Percentiles rank a stretch among this genome's conserved stretches.
phyloP scores from a whole-genome alignment of 2,329 filamentous ascomycete species.

The Catunica adiposa region DNA sequence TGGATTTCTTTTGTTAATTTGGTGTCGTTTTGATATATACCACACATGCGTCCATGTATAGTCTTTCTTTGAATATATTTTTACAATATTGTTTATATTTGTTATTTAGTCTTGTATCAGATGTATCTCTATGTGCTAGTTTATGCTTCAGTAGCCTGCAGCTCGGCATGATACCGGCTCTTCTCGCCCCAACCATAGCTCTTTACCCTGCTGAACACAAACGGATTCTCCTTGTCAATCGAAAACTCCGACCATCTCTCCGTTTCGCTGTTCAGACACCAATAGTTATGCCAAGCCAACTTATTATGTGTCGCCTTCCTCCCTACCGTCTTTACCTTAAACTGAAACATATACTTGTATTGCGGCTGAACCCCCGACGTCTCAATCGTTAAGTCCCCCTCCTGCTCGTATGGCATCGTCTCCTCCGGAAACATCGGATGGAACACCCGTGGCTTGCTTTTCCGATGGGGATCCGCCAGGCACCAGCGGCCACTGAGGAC shows the following conservation, averaged over 20 bases:
- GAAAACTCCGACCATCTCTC: constrained; percentile 80
- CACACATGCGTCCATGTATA: not conserved
- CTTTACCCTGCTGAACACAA: constrained; percentile 49
- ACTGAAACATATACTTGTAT: constrained; percentile 72
- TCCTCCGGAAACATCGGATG: not conserved
- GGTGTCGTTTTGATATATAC: not conserved
- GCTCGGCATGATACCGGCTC: not conserved
- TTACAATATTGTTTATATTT: not conserved
- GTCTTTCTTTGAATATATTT: not conserved
- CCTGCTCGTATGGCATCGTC: constrained; percentile 26
- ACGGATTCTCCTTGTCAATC: constrained; percentile 46
- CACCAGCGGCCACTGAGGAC: constrained; percentile 44
- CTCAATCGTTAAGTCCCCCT: constrained; percentile 64
- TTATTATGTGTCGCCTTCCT: constrained; percentile 63
- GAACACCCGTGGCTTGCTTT: constrained; percentile 21
- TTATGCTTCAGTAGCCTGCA: not conserved
- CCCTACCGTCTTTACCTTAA: constrained; percentile 50
- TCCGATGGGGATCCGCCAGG: constrained; percentile 20
- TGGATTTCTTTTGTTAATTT: not conserved
- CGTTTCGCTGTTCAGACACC: constrained; percentile 76
- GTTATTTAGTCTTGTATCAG: constrained; percentile 1
- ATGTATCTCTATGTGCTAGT: not conserved
- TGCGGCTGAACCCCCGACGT: constrained; percentile 65
- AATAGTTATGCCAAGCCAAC: constrained; percentile 74
- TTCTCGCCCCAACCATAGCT: constrained; percentile 38